These are phyloP conservation scores for Candida morakotiae DNA, from an alignment of 805 yeast species.

Conservation along the genomic window DNA sequence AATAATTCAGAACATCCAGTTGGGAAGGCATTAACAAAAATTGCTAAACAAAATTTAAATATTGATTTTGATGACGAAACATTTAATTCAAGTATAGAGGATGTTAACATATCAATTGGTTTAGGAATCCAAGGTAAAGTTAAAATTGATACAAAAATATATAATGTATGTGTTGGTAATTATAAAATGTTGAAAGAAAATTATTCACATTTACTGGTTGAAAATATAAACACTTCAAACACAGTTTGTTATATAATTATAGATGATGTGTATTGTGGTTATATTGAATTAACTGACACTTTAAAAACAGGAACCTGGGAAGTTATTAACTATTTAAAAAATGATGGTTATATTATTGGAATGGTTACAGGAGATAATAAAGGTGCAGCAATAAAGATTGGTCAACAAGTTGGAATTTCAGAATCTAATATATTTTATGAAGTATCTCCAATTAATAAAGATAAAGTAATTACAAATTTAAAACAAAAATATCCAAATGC, in stretches of 20 bases:
- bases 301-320: constrained; percentile 61
- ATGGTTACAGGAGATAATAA: constrained; percentile 88
- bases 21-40: constrained; percentile 61
- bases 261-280: constrained; percentile 58
- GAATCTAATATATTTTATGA: constrained; percentile 64
- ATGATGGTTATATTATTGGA: constrained; percentile 59
- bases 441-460: constrained; percentile 74
- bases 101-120: constrained; percentile 39
- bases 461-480: constrained; percentile 56
- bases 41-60: constrained; percentile 24
- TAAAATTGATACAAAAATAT: constrained; percentile 8
- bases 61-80: constrained; percentile 29
- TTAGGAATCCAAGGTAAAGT: constrained; percentile 39
- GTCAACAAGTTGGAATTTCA: constrained; percentile 63
- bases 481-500: constrained; percentile 41
- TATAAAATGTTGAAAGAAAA: constrained; percentile 27
- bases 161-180: constrained; percentile 53
- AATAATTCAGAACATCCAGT: constrained; percentile 81
- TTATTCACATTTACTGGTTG: constrained; percentile 1
- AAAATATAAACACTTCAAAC: constrained; percentile 18
- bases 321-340: constrained; percentile 52
- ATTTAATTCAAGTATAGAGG: constrained; percentile 25
- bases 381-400: constrained; percentile 61
- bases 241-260: constrained; percentile 58
- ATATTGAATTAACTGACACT: constrained; percentile 61